Conservation (phyloP, 257 asterid genomes). For the Datura wrightii region DNA sequence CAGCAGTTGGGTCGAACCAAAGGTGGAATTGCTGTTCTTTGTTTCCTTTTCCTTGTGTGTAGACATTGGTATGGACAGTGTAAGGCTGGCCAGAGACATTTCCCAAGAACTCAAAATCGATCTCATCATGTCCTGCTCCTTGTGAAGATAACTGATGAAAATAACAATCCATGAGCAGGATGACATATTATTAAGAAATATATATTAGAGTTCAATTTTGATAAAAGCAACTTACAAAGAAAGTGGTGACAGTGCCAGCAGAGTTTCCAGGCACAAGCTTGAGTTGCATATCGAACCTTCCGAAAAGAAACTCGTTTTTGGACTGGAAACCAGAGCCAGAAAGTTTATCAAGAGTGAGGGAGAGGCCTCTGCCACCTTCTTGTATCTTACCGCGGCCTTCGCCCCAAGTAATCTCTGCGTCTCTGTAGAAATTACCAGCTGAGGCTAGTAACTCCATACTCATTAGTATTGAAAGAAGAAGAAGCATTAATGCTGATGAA, state of each 20-base stretch:
- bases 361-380: not conserved
- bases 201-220: not conserved
- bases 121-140: slow-evolving; percentile 47
- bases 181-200: no score
- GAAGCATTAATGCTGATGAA: not conserved
- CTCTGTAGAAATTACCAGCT: slow-evolving; percentile 34
- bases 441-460: not conserved
- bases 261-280: slow-evolving; percentile 20
- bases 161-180: not conserved
- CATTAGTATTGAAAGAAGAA: not conserved
- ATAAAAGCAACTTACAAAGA: not conserved
- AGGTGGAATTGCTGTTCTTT: slow-evolving; percentile 47
- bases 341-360: not conserved
- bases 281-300: not conserved
- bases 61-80: slow-evolving; percentile 53
- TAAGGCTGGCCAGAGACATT: slow-evolving; percentile 48
- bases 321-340: slow-evolving; percentile 25
- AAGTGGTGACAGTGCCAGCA: not conserved
- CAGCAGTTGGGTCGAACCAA: slow-evolving; percentile 50
- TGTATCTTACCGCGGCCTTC: slow-evolving; percentile 3
- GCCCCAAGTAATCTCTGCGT: slow-evolving; percentile 1
- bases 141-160: slow-evolving; percentile 43
- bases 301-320: not conserved
- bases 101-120: slow-evolving; percentile 50
- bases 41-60: slow-evolving; percentile 45